Base-by-base conservation (phyloP, 2,329 filamentous ascomycete genomes). In the Colletotrichum salicis region DNA sequence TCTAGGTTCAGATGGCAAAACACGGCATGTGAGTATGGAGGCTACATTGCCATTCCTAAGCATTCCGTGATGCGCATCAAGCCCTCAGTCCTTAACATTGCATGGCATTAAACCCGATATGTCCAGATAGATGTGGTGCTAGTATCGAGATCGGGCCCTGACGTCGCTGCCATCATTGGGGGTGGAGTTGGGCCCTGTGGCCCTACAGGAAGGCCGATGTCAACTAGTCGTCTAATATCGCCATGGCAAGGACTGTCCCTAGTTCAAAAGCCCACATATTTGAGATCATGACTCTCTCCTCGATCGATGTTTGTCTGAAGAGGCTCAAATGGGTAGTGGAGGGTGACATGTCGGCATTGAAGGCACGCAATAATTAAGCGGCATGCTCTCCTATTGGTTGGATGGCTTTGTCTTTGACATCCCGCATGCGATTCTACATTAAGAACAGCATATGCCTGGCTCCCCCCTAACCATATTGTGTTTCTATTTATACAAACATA, bases 221-320 rank as follows among this genome's bases (percentile, higher is more conserved):
- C 41, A 60, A 19, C 33, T 33, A 11, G 52, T 37, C 56, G 45
- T 67, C 63, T 52, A 33, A 70, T 37, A 45, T 33, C 5, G 11
- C 4, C 19, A 3, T 4, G 15, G 5, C n/a, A n/a, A 24, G 35
- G 58, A 31, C 12, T 10, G 58, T 52, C 57, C 64, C 19, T 35
- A 24, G 41, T 19, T 15, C 22, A 5, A 24, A 12, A 19, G 12
- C 24, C 41, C 12, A n/a, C 31, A 13, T n/a, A 29, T 41, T n/a
- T 57, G 56, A 71, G 64, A 67, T 62, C 24, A 48, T 35, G 52
- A 52, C 31, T 35, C 41, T 33, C 15, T 24, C 52, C 37, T 55
- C 58, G 64, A 68, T 71, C 58, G 58, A 61, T 71, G 37, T 61
- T 24, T 63, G 52, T 63, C 33, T 45, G 52, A 59, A 35, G 64